Evolutionary conservation across 2,329 filamentous ascomycete genomes (phyloP).

Genomic region (Thielaviopsis populi): DNA sequence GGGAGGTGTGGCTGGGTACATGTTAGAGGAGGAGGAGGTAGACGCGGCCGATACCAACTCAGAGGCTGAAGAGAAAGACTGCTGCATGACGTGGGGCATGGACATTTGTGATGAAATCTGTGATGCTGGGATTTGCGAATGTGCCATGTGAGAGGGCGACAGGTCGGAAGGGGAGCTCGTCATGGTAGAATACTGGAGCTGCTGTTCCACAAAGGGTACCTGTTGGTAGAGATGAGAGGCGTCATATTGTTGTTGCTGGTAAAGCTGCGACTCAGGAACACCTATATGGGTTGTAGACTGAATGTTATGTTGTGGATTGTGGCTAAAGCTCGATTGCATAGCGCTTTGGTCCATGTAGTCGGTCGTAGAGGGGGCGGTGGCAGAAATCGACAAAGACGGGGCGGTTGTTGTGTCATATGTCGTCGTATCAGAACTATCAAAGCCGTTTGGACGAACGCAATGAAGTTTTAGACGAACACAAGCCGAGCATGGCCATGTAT

Average conservation of each 20-base stretch:
- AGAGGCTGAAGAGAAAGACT: slow-evolving; percentile 5
- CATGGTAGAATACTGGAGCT: slow-evolving; percentile 30
- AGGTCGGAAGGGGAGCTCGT: slow-evolving; percentile 16
- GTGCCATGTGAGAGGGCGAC: not conserved
- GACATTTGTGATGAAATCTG: not conserved
- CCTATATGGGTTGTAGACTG: not conserved
- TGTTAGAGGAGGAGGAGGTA: slow-evolving; percentile 1
- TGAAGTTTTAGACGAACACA: slow-evolving; percentile 85
- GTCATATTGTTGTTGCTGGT: slow-evolving; percentile 24
- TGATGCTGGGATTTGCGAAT: slow-evolving; percentile 1
- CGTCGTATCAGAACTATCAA: slow-evolving; percentile 33
- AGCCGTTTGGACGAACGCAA: slow-evolving; percentile 77
- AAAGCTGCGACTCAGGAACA: slow-evolving; percentile 23
- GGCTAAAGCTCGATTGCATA: slow-evolving; percentile 9
- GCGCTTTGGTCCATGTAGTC: slow-evolving; percentile 3
- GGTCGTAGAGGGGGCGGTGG: not conserved
- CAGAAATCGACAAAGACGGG: not conserved
- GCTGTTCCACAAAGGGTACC: slow-evolving; percentile 34
- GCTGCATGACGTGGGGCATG: slow-evolving; percentile 3
- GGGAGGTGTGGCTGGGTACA: slow-evolving; percentile 15
- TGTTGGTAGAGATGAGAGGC: slow-evolving; percentile 31
- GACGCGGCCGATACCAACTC: not conserved
- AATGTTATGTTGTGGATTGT: slow-evolving; percentile 1
- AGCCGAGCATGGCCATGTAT: slow-evolving; percentile 92
- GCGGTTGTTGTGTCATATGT: slow-evolving; percentile 15